These are phyloP conservation scores for Coemansia sp. DNA, from an alignment of 192 early-diverging fungal species.

Conservation along the genomic window DNA sequence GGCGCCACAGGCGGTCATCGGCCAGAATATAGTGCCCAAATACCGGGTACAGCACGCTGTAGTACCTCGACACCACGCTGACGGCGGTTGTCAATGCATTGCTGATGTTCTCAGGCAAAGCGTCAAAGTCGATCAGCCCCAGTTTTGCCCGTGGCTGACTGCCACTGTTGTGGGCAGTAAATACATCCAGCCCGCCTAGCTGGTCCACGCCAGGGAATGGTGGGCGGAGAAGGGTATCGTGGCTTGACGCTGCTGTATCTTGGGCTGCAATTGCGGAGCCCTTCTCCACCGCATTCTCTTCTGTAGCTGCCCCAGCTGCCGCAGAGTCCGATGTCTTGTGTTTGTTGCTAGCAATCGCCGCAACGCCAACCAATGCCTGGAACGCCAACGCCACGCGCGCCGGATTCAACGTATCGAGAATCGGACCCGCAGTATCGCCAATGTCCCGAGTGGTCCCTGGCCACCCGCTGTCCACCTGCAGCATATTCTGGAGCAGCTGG, in stretches of 20 bases:
- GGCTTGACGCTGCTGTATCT: background rate
- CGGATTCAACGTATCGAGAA: constrained; percentile 43
- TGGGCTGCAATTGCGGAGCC: background rate
- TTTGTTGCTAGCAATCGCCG: constrained; percentile 28
- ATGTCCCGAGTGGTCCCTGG: constrained; percentile 40
- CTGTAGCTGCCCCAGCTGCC: background rate
- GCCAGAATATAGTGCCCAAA: constrained; percentile 41
- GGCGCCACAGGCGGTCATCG: constrained; percentile 41
- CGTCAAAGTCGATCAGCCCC: constrained; percentile 8
- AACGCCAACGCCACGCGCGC: constrained; percentile 39
- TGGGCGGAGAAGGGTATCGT: too few relatives aligned
- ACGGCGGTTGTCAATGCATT: constrained; percentile 26
- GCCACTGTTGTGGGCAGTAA: constrained; percentile 4
- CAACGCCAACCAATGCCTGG: constrained; percentile 41
- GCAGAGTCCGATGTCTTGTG: background rate
- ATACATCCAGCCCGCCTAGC: constrained; percentile 38
- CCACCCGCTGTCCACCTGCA: constrained; percentile 47
- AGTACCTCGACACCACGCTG: constrained; percentile 38
- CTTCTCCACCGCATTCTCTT: background rate
- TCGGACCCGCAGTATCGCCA: constrained; percentile 28
- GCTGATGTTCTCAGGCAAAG: constrained; percentile 29
- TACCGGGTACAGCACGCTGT: constrained; percentile 29
- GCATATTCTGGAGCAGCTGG: constrained; percentile 36
- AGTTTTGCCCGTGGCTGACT: background rate
- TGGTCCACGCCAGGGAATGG: constrained; percentile 39